Evolutionary conservation across 2,329 filamentous ascomycete genomes (phyloP).

Genomic region (Drechmeria coniospora): DNA sequence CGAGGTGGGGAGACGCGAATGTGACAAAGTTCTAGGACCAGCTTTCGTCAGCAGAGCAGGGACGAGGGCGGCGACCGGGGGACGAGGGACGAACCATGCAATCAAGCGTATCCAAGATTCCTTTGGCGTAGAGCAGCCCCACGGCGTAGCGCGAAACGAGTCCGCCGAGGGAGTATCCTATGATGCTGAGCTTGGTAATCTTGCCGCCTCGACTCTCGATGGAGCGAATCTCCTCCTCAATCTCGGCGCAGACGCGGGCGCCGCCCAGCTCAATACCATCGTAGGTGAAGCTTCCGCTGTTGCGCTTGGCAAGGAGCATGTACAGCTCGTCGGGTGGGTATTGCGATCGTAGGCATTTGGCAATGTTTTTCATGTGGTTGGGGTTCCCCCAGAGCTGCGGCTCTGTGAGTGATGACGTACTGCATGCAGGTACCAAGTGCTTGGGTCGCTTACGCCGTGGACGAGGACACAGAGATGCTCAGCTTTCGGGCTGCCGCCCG

Average conservation of each 20-base stretch:
- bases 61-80: not conserved
- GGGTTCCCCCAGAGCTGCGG: slow-evolving; percentile 64
- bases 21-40: slow-evolving; percentile 66
- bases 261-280: slow-evolving; percentile 54
- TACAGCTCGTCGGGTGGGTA: slow-evolving; percentile 49
- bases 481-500: slow-evolving; percentile 36
- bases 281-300: slow-evolving; percentile 57
- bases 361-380: slow-evolving; percentile 52
- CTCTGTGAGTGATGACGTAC: slow-evolving; percentile 4
- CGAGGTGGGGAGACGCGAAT: slow-evolving; percentile 73
- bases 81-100: slow-evolving; percentile 46
- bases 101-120: slow-evolving; percentile 62
- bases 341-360: slow-evolving; percentile 45
- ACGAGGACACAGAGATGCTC: slow-evolving; percentile 65
- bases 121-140: slow-evolving; percentile 67
- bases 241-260: slow-evolving; percentile 51
- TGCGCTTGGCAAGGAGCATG: slow-evolving; percentile 57
- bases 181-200: slow-evolving; percentile 69
- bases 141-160: slow-evolving; percentile 76
- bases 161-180: slow-evolving; percentile 83
- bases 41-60: slow-evolving; percentile 4
- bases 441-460: slow-evolving; percentile 48
- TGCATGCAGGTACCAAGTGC: not conserved
- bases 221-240: slow-evolving; percentile 44
- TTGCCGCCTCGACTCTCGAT: slow-evolving; percentile 48